Base-by-base conservation (phyloP, 2,329 filamentous ascomycete genomes). In the Aspergillus pseudoviridinutans region DNA sequence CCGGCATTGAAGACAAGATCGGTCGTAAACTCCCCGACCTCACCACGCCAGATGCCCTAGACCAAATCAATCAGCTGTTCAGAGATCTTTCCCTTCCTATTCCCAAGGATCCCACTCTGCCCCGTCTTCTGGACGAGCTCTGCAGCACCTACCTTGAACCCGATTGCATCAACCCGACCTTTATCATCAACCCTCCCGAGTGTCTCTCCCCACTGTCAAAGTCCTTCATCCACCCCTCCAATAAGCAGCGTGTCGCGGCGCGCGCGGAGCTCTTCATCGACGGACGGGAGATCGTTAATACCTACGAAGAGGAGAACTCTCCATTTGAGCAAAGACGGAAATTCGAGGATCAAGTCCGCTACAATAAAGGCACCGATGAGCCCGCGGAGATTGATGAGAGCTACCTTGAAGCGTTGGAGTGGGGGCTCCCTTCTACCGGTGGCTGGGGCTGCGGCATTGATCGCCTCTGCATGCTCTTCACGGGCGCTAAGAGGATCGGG, bases 221-320 rank as follows among this genome's bases (percentile, higher is more conserved):
- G 78, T 92, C 90, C 53, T 96, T 91, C 75, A 68, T 81, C 22
- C 91, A 92, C 71, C 83, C 85, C 0, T 74, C 69, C 8, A 88
- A 87, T 0, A 80, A 82, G 14, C 92, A 97, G 71, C 75, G 83
- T 8, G 86, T 96, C 1, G 88, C 91, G 1, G 90, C 91, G 0
- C 87, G 92, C 5, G 90, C 89, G 0, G 92, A 97, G 75, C 83
- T 96, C 24, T 96, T 96, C 75, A 84, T 95, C 61, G 78, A 85
- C 51, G 86, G 88, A 44, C 85, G 86, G 55, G 94, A 99, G 71
- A 82, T 96, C 32, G 91, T 93, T 59, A 99, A 99, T 74, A 95
- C 93, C 79, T 99, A 99, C 74, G 94, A 99, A 73, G 94, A 99
- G 76, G 94, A 99, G 73, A 99, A 99, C 74, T 90, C 91, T 53